phyloP scores from a whole-genome alignment of 305 asterid species.

The Nicotiana rustica region DNA sequence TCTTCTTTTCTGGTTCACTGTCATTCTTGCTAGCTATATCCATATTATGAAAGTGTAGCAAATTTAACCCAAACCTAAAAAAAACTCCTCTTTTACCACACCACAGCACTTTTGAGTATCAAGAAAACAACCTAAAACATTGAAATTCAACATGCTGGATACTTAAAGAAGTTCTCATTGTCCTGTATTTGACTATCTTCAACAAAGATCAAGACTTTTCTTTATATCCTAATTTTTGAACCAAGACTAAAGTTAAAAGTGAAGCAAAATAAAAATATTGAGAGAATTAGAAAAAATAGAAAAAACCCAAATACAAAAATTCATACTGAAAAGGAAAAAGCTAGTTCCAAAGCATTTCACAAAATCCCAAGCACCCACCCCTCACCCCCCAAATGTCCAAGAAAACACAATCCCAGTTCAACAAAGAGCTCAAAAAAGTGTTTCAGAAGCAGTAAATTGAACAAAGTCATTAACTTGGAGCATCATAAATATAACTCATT shows the following conservation, averaged over 20 bases:
- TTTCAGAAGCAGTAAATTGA: conserved; percentile 54
- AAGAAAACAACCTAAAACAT: conserved; percentile 38
- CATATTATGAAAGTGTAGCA: conserved; percentile 39
- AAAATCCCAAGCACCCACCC: conserved; percentile 49
- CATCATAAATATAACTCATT: conserved; percentile 60
- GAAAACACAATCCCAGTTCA: conserved; percentile 55
- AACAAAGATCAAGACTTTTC: conserved; percentile 18
- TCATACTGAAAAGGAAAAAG: conserved; percentile 31
- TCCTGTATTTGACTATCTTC: conserved; percentile 11
- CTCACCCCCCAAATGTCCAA: conserved; percentile 48
- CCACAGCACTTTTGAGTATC: conserved; percentile 33
- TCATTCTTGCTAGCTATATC: conserved; percentile 62
- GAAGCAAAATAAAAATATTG: too few species aligned
- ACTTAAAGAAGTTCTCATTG: not conserved
- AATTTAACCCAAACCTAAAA: not conserved
- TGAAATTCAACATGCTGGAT: conserved; percentile 1
- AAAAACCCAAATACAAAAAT: not conserved
- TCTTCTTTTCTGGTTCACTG: conserved; percentile 54
- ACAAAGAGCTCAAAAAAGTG: conserved; percentile 55
- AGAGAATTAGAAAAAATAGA: not conserved
- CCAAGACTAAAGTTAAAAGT: not conserved
- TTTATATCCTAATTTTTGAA: not conserved
- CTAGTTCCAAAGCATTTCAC: conserved; percentile 52
- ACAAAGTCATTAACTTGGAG: conserved; percentile 59
- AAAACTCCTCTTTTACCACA: conserved; percentile 33